These are phyloP conservation scores for Akanthomyces uredinophilus DNA, from an alignment of 2,329 filamentous ascomycete genomes.

Conservation along the genomic window DNA sequence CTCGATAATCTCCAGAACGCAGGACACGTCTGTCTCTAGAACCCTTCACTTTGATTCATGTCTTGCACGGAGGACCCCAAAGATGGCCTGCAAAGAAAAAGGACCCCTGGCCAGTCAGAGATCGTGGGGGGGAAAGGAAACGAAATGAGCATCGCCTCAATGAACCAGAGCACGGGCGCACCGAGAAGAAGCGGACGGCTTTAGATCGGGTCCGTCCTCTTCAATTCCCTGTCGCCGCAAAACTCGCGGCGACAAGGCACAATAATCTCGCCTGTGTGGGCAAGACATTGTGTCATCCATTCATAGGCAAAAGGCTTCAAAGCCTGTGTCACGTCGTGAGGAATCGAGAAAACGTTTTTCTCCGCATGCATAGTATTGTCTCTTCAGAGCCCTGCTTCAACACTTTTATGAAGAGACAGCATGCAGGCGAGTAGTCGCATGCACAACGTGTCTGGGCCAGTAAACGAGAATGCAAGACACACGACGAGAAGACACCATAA, in stretches of 20 bases:
- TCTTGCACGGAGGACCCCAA: not conserved
- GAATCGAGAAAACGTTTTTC: not conserved
- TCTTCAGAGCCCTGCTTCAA: not conserved
- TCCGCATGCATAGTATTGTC: not conserved
- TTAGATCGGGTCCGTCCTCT: not conserved
- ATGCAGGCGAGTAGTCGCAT: not conserved
- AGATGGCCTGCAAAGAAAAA: not conserved
- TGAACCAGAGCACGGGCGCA: not conserved
- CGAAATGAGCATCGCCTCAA: not conserved
- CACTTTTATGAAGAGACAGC: not conserved
- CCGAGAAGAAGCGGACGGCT: not conserved
- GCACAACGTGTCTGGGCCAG: not conserved
- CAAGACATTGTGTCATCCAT: constrained; percentile 6
- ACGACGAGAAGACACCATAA: not conserved
- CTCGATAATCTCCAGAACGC: not conserved
- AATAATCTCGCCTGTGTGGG: not conserved
- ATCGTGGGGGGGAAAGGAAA: not conserved
- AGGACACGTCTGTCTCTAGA: not conserved
- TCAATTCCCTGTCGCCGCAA: not conserved
- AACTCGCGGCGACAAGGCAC: not conserved
- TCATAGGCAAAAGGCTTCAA: not conserved
- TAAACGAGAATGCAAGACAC: not conserved
- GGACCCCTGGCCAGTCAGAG: not conserved
- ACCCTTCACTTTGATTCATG: not conserved
- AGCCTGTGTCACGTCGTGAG: not conserved